Conservation (phyloP, 2,329 filamentous ascomycete genomes). For the Aureobasidium leucospermi region DNA sequence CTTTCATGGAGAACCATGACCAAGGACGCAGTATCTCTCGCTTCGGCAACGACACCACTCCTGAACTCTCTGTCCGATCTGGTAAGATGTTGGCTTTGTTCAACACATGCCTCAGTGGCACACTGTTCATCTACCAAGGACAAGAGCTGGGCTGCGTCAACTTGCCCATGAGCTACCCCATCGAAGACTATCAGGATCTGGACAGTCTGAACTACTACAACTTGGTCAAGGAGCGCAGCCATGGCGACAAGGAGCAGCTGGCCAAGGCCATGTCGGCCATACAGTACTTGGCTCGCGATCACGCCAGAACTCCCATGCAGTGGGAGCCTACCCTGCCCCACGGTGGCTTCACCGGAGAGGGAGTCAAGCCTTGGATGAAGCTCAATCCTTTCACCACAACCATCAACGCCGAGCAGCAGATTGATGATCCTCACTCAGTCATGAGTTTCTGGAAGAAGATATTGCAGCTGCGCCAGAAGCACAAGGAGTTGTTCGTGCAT, state of each 20-base stretch:
- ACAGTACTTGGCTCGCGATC: constrained; percentile 55
- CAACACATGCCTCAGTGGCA: constrained; percentile 25
- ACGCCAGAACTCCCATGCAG: constrained; percentile 62
- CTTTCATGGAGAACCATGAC: constrained; percentile 60
- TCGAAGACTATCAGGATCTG: constrained; percentile 40
- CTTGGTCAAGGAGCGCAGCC: constrained; percentile 32
- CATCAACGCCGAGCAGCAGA: constrained; percentile 54
- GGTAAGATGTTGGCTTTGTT: constrained; percentile 46
- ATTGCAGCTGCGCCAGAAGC: constrained; percentile 19
- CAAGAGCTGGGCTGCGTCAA: constrained; percentile 61
- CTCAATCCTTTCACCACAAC: constrained; percentile 53
- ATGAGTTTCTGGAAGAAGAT: constrained; percentile 51
- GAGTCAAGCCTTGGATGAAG: constrained; percentile 59
- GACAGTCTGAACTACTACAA: constrained; percentile 46
- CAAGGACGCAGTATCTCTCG: constrained; percentile 52
- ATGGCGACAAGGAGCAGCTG: constrained; percentile 26
- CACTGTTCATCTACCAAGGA: constrained; percentile 58
- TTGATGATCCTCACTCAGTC: constrained; percentile 40
- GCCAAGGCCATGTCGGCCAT: constrained; percentile 24
- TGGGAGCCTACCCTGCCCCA: constrained; percentile 49
- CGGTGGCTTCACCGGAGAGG: constrained; percentile 54
- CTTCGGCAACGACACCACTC: constrained; percentile 40
- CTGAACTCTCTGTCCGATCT: constrained; percentile 22
- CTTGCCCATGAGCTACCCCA: constrained; percentile 46
- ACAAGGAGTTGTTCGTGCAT: constrained; percentile 21